phyloP scores from a whole-genome alignment of 768 basidiomycete species.

The Russula foetens region DNA sequence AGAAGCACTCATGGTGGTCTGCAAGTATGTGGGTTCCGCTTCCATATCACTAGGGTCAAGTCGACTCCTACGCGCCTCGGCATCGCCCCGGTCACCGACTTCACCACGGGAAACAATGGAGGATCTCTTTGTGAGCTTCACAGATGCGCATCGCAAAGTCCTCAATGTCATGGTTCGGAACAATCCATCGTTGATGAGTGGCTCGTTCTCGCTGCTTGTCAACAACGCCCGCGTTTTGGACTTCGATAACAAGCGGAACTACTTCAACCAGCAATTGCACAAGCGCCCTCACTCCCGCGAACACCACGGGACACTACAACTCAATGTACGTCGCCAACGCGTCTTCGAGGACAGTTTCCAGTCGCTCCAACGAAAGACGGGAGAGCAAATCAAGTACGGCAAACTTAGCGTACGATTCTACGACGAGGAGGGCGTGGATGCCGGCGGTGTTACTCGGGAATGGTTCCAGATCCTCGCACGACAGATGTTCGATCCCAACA shows the following conservation, averaged over 20 bases:
- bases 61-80: slow-evolving; percentile 51
- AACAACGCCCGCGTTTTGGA: slow-evolving; percentile 95
- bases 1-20: slow-evolving; percentile 96
- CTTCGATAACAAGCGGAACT: slow-evolving; percentile 99
- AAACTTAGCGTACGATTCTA: slow-evolving; percentile 96
- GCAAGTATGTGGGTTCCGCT: slow-evolving; percentile 84
- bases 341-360: slow-evolving; percentile 99
- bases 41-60: slow-evolving; percentile 35
- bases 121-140: slow-evolving; percentile 89
- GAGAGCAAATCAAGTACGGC: slow-evolving; percentile 96
- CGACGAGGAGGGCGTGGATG: slow-evolving; percentile 97
- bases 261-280: slow-evolving; percentile 88
- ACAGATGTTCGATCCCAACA: slow-evolving; percentile 99
- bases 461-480: slow-evolving; percentile 98
- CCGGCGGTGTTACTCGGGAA: slow-evolving; percentile 95
- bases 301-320: slow-evolving; percentile 73
- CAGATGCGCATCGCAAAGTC: slow-evolving; percentile 86
- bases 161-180: slow-evolving; percentile 97
- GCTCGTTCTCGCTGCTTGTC: slow-evolving; percentile 93
- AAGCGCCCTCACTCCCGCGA: slow-evolving; percentile 72
- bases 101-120: slow-evolving; percentile 74
- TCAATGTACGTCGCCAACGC: slow-evolving; percentile 82
- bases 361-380: slow-evolving; percentile 78
- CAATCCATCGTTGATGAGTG: slow-evolving; percentile 96
- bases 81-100: slow-evolving; percentile 59